Conservation (phyloP, 768 basidiomycete species). For the Lactarius indigo region DNA sequence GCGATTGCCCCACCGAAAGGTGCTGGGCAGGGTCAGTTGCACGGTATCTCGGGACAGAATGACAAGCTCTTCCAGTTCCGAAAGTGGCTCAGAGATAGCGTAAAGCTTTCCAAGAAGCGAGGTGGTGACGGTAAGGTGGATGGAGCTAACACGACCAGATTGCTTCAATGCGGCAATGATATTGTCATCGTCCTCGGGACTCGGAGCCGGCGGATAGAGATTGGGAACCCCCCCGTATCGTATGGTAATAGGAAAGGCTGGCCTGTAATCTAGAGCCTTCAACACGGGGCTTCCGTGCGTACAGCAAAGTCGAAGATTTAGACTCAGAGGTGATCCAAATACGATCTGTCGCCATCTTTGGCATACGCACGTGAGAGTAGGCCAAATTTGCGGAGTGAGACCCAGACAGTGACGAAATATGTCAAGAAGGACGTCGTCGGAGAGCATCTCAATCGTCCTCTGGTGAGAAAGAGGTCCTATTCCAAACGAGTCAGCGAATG, state of each 20-base stretch:
- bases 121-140: neutral
- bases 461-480: neutral
- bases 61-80: neutral
- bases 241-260: neutral
- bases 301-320: neutral
- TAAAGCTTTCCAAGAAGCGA: neutral
- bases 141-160: neutral
- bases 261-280: neutral
- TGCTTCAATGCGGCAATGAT: neutral
- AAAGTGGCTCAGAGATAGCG: neutral
- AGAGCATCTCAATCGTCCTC: neutral
- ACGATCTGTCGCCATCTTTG: neutral
- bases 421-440: neutral
- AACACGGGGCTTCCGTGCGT: neutral
- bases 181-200: neutral
- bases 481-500: neutral
- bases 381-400: neutral
- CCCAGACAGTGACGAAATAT: neutral
- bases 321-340: neutral
- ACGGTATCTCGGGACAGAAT: neutral
- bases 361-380: neutral
- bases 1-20: too few relatives aligned
- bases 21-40: too few relatives aligned
- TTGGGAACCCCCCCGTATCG: neutral
- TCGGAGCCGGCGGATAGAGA: neutral